These are phyloP conservation scores for Candida broadrunensis DNA, from an alignment of 805 yeast species.

Conservation along the genomic window DNA sequence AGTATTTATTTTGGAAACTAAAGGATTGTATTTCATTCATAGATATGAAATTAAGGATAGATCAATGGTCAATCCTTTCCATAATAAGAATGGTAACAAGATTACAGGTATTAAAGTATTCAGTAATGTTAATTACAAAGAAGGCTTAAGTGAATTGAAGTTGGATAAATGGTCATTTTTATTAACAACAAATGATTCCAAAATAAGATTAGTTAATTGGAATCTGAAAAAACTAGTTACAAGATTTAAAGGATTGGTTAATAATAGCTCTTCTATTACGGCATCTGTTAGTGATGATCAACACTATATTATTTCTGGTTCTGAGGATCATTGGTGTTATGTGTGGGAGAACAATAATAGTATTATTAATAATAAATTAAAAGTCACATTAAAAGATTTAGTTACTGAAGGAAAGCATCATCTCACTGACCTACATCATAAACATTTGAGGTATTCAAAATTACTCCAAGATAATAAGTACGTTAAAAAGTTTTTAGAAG, in stretches of 20 bases:
- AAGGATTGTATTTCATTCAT: constrained; percentile 49
- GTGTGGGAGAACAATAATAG: constrained; percentile 62
- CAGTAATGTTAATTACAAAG: constrained; percentile 14
- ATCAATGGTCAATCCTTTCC: constrained; percentile 20
- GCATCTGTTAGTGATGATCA: constrained; percentile 63
- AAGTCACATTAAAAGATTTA: constrained; percentile 31
- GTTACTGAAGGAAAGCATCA: constrained; percentile 32
- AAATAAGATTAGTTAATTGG: constrained; percentile 63
- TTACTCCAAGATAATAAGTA: constrained; percentile 25
- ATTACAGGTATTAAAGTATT: constrained; percentile 73
- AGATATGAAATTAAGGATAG: constrained; percentile 30
- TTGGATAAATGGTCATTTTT: constrained; percentile 39
- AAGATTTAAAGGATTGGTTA: constrained; percentile 70
- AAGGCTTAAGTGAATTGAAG: constrained; percentile 10
- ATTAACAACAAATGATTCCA: constrained; percentile 80
- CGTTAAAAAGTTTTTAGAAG: constrained; percentile 26
- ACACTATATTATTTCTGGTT: constrained; percentile 65
- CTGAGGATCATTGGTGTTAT: constrained; percentile 86
- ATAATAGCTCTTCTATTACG: constrained; percentile 65
- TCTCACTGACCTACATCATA: constrained; percentile 24
- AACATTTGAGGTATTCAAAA: constrained; percentile 24
- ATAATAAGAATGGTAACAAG: constrained; percentile 38
- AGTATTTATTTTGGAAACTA: constrained; percentile 57
- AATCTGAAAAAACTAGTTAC: constrained; percentile 54
- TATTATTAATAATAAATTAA: constrained; percentile 38